These are phyloP conservation scores for Venturia pyrina DNA, from an alignment of 2,329 filamentous ascomycete species.

Conservation along the genomic window DNA sequence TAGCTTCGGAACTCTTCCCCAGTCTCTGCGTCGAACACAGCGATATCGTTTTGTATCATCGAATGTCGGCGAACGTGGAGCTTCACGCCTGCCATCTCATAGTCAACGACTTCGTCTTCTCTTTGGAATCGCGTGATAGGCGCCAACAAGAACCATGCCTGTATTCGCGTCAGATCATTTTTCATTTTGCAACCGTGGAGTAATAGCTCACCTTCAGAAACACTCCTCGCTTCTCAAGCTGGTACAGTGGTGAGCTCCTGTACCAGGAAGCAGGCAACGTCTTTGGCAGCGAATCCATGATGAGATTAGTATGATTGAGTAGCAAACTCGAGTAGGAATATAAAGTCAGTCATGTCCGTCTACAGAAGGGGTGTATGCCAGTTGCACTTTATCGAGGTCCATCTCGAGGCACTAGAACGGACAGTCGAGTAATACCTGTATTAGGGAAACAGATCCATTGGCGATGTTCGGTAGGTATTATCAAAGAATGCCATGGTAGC, in stretches of 20 bases:
- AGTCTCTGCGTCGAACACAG: conserved; percentile 25
- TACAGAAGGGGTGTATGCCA: not conserved
- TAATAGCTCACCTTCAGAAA: conserved; percentile 33
- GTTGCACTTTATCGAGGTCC: not conserved
- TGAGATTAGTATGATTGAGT: not conserved
- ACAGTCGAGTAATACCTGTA: not conserved
- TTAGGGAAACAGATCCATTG: not conserved
- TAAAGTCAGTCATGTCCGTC: not conserved
- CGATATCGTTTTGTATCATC: conserved; percentile 25
- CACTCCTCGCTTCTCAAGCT: conserved; percentile 39
- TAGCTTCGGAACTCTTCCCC: conserved; percentile 25
- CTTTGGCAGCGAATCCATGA: conserved; percentile 17
- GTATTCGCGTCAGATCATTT: not conserved
- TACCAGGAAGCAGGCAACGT: conserved; percentile 47
- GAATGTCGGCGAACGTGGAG: conserved; percentile 30
- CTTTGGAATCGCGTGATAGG: conserved; percentile 40
- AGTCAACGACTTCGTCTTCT: conserved; percentile 32
- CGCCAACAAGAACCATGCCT: conserved; percentile 45
- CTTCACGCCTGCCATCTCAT: conserved; percentile 41
- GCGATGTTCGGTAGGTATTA: not conserved
- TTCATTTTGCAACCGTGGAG: not conserved
- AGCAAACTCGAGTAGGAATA: not conserved
- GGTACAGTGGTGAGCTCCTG: conserved; percentile 37
- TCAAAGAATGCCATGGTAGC: not conserved
- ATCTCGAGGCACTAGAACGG: not conserved